phyloP scores from a whole-genome alignment of 176 grass and related monocot genomes.

The Secale cereale region DNA sequence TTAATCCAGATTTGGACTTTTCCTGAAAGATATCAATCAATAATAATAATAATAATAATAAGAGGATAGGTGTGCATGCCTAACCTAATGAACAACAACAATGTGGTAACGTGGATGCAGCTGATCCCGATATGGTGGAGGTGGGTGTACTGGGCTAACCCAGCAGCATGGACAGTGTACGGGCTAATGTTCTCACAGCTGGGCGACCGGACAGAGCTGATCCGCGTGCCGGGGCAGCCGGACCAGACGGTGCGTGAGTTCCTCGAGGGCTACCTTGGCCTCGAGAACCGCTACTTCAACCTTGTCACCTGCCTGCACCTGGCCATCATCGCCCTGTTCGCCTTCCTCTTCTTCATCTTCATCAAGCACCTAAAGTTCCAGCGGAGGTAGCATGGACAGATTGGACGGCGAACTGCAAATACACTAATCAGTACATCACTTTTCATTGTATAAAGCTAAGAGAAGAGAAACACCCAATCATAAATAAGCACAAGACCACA shows the following conservation, averaged over 20 bases:
- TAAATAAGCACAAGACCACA: not conserved
- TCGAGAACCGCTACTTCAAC: constrained; percentile 33
- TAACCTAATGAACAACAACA: constrained; percentile 7
- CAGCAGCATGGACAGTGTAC: constrained; percentile 58
- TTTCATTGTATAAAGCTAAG: constrained; percentile 3
- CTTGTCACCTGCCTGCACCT: constrained; percentile 47
- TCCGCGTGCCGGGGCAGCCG: constrained; percentile 33
- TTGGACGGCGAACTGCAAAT: constrained; percentile 2
- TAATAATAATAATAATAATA: not conserved
- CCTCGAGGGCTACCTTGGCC: constrained; percentile 51
- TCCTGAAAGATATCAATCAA: not conserved
- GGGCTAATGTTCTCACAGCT: constrained; percentile 64
- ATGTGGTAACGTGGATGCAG: constrained; percentile 28
- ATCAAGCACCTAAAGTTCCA: constrained; percentile 69
- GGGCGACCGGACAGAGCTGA: constrained; percentile 30
- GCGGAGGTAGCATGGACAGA: constrained; percentile 28
- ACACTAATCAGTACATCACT: not conserved
- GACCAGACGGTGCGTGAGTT: constrained; percentile 41
- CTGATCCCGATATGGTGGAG: constrained; percentile 64
- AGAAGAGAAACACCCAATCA: not conserved
- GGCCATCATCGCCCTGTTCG: constrained; percentile 43
- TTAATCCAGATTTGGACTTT: not conserved
- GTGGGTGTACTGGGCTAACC: constrained; percentile 60
- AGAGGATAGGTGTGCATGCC: not conserved
- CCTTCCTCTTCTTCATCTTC: constrained; percentile 51